Evolutionary conservation across 1,284 basidiomycete species (phyloP).

Genomic region (Ceratobasidium sp.): DNA sequence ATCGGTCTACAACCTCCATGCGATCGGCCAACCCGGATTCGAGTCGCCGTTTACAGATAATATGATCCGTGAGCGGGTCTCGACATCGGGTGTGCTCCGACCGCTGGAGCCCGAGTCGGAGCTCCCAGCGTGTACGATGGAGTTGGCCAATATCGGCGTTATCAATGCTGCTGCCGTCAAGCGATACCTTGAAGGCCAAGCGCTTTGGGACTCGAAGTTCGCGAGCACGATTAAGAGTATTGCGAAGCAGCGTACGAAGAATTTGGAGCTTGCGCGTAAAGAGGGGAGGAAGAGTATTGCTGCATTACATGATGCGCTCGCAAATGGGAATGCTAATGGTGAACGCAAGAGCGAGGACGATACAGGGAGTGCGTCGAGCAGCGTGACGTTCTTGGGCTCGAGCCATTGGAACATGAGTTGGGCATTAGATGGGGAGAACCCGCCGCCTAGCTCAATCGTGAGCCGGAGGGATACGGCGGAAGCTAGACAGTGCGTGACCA

Average conservation of each 20-base stretch:
- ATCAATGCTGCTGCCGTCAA: constrained; percentile 74
- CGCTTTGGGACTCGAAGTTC: constrained; percentile 75
- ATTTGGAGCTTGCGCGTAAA: constrained; percentile 71
- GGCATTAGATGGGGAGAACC: constrained; percentile 79
- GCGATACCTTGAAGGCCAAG: constrained; percentile 73
- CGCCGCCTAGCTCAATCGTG: constrained; percentile 86
- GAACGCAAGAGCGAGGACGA: constrained; percentile 51
- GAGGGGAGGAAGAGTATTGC: constrained; percentile 60
- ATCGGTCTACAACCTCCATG: constrained; percentile 67
- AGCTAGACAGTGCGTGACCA: constrained; percentile 74
- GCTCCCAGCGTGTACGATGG: constrained; percentile 75
- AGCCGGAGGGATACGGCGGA: constrained; percentile 82
- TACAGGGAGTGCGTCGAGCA: constrained; percentile 65
- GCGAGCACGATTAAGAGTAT: constrained; percentile 67
- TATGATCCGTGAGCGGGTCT: constrained; percentile 91
- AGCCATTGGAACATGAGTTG: constrained; percentile 70
- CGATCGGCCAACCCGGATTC: constrained; percentile 61
- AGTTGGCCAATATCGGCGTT: constrained; percentile 75
- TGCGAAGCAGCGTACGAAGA: constrained; percentile 71
- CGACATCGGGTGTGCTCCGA: constrained; percentile 80
- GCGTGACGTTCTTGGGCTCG: constrained; percentile 68
- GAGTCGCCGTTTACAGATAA: constrained; percentile 58
- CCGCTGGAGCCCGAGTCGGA: constrained; percentile 80
- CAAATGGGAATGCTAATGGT: neutral
- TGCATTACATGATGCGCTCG: constrained; percentile 23